Percentiles rank a stretch among this genome's conserved stretches.
Evolutionary conservation across 2,329 filamentous ascomycete genomes (phyloP).

Genomic region (Monilinia laxa): DNA sequence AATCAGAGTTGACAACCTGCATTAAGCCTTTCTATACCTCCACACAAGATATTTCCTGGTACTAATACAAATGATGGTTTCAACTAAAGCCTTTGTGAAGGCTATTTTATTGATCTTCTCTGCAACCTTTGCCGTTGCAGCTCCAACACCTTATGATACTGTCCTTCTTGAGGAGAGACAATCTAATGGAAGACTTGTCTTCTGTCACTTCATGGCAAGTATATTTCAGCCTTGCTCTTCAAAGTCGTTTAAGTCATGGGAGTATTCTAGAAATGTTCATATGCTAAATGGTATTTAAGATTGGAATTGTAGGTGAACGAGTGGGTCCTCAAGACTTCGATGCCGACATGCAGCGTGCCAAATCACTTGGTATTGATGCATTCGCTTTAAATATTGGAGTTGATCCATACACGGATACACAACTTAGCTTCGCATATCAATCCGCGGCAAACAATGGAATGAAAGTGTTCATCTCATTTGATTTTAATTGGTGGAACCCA

Average conservation of each 20-base stretch:
- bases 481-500: conserved; percentile 33
- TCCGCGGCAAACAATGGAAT: conserved; percentile 36
- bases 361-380: conserved; percentile 41
- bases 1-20: background rate
- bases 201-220: conserved; percentile 32
- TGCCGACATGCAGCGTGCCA: conserved; percentile 32
- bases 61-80: background rate
- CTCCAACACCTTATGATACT: background rate
- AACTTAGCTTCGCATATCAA: conserved; percentile 38
- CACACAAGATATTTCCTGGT: background rate
- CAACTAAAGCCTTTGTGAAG: background rate
- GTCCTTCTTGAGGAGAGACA: conserved; percentile 17
- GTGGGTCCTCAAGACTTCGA: conserved; percentile 29
- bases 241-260: background rate
- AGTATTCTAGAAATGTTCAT: background rate
- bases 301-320: conserved; percentile 31
- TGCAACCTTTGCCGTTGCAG: conserved; percentile 13
- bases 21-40: background rate
- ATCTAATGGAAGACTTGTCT: conserved; percentile 26
- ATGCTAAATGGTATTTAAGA: conserved; percentile 23
- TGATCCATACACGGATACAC: conserved; percentile 37
- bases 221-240: background rate
- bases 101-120: conserved; percentile 4
- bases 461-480: conserved; percentile 42
- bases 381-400: conserved; percentile 42